A percentile compares a stretch with the other conserved stretches of the same genome.
Evolutionary conservation across 139 green algal species (phyloP).

Genomic region (Chlorella sp.): DNA sequence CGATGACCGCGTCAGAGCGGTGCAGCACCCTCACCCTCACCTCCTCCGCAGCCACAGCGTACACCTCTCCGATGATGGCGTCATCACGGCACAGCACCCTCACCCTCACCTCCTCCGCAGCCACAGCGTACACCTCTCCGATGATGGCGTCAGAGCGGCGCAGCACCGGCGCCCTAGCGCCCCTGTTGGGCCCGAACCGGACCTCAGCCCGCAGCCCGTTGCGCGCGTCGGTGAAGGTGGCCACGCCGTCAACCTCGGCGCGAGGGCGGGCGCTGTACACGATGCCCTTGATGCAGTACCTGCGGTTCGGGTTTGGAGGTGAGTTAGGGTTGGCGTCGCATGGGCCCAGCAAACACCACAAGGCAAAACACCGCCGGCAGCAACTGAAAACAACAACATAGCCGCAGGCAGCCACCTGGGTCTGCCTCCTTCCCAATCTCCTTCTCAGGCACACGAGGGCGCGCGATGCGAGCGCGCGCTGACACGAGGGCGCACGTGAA

Average conservation of each 20-base stretch:
- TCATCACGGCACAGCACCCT: slow-evolving; percentile 49
- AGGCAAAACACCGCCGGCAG: too few relatives aligned
- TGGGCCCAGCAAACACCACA: too few relatives aligned
- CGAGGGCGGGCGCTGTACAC: slow-evolving; percentile 39
- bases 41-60: too few relatives aligned
- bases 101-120: too few relatives aligned
- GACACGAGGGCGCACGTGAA: too few relatives aligned
- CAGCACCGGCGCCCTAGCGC: slow-evolving; percentile 27
- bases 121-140: slow-evolving; percentile 47
- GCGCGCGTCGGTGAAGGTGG: slow-evolving; percentile 37
- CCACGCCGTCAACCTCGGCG: slow-evolving; percentile 41
- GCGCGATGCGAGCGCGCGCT: too few relatives aligned
- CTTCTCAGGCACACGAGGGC: too few relatives aligned
- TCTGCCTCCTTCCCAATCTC: too few relatives aligned
- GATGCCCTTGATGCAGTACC: slow-evolving; percentile 50
- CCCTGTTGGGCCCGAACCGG: slow-evolving; percentile 27
- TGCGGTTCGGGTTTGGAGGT: too few relatives aligned
- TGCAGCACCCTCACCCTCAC: slow-evolving; percentile 35
- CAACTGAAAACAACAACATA: too few relatives aligned
- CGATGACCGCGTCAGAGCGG: slow-evolving; percentile 52
- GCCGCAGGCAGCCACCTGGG: too few relatives aligned
- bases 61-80: slow-evolving; percentile 51
- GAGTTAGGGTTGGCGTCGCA: too few relatives aligned
- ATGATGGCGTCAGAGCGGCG: slow-evolving; percentile 50
- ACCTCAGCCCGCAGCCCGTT: slow-evolving; percentile 38